Evolutionary conservation across 2,329 filamentous ascomycete species (phyloP).

Genomic region (Sclerotinia nivalis): DNA sequence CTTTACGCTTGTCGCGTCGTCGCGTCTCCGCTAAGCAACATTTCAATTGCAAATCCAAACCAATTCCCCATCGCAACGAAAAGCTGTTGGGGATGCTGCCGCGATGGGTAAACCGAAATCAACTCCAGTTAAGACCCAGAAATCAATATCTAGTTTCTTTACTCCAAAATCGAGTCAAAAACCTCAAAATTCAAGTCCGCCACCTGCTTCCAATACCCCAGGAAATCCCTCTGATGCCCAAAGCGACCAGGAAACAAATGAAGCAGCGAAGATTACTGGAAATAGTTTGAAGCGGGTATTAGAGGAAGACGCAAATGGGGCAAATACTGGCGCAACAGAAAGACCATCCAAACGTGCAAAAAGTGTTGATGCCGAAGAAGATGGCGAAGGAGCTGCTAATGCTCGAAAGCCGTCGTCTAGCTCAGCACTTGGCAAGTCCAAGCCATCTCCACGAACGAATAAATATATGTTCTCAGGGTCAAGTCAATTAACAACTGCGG

Average conservation of each 20-base stretch:
- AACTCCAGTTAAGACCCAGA: conserved; percentile 56
- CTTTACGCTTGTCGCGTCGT: conserved; percentile 20
- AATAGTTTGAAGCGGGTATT: conserved; percentile 52
- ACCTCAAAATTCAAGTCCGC: conserved; percentile 39
- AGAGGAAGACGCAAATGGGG: conserved; percentile 49
- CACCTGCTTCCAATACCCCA: conserved; percentile 27
- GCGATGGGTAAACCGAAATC: conserved; percentile 34
- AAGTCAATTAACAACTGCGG: conserved; percentile 34
- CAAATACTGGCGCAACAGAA: conserved; percentile 44
- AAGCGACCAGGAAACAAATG: conserved; percentile 32
- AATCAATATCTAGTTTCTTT: conserved; percentile 86
- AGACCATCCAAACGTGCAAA: conserved; percentile 50
- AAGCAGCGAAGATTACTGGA: conserved; percentile 25
- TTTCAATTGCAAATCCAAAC: background rate
- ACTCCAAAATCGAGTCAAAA: conserved; percentile 50
- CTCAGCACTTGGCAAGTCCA: conserved; percentile 30
- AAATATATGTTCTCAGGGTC: conserved; percentile 54
- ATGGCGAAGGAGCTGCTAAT: conserved; percentile 47
- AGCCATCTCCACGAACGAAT: conserved; percentile 48
- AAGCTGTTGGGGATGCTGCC: background rate
- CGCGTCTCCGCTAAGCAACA: conserved; percentile 15
- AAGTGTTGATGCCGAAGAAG: conserved; percentile 42
- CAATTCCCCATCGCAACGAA: background rate
- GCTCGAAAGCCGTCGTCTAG: conserved; percentile 37
- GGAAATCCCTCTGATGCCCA: conserved; percentile 37